Conservation (phyloP, 2,329 filamentous ascomycete genomes). For the Cercospora berteroae region DNA sequence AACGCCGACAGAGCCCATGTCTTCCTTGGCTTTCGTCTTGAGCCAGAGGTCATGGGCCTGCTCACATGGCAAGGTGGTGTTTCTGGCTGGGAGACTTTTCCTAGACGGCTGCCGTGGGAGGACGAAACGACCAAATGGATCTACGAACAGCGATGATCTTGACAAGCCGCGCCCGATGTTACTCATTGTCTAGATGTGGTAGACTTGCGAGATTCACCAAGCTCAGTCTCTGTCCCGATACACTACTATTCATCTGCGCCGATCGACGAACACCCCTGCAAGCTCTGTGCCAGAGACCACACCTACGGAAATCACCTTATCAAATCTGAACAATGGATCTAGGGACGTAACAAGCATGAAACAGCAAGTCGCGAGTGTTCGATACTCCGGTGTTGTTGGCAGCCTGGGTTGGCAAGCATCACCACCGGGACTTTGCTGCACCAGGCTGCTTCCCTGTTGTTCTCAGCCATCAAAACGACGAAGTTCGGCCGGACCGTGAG, state of each 20-base stretch:
- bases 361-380: background rate
- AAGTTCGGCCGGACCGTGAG: background rate
- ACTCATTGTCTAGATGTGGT: background rate
- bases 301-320: background rate
- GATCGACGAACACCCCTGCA: background rate
- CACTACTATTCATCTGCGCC: background rate
- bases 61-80: slow-evolving; percentile 34
- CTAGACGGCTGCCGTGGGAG: slow-evolving; percentile 32
- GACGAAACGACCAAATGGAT: slow-evolving; percentile 17
- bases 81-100: slow-evolving; percentile 30
- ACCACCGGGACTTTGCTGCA: background rate
- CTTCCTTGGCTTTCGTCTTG: slow-evolving; percentile 24
- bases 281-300: background rate
- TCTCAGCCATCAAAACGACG: background rate
- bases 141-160: slow-evolving; percentile 3
- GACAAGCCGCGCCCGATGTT: background rate
- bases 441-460: background rate
- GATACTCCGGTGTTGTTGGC: background rate
- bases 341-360: background rate
- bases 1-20: slow-evolving; percentile 27
- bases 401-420: background rate
- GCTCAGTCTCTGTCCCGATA: background rate
- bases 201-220: background rate
- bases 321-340: background rate
- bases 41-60: slow-evolving; percentile 27